Evolutionary conservation across 2,329 filamentous ascomycete species (phyloP), one percentile per base, ranked within the genome.

Genomic region (Apiospora rasikravindrae): DNA sequence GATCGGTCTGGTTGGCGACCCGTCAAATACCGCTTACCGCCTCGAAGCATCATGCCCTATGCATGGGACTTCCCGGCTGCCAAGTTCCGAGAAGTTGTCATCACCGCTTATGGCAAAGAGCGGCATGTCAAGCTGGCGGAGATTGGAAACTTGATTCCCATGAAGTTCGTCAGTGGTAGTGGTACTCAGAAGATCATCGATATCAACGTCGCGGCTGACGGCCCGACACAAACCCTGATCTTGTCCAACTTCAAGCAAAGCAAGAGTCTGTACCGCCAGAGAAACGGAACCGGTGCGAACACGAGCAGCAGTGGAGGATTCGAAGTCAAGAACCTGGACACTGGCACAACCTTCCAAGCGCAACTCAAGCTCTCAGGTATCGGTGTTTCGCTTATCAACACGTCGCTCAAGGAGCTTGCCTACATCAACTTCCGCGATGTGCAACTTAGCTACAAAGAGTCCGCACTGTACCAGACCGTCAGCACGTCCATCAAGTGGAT

Each of bases 1-100:
- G 94, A 98, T 78, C 87, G 91, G 71, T 95, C 94, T 70, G 94
- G 94, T 4, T 99, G 96, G 94, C 93, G 94, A 75, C 95, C 95
- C 2, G 94, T 99, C 74, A 89, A 94, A 70, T 99, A 99, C 83
- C 92, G 96, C 44, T 86, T 99, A 42, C 97, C 97, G 2, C 92
- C 96, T 16, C 89, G 96, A 73, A 98, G 96, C 82, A 98, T 99
- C 82, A 99, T 99, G 96, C 96, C 97, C 0, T 99, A 99, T 79
- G 96, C 96, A 1, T 99, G 96, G 96, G 97, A 99, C 80, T 99
- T 98, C 83, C 97, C 96, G 0, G 96, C 96, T 1, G 95, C 95
- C n/a, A 98, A 97, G 84, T 93, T 94, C 83, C 97, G 96, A 78
- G 96, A 98, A 80, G 89, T 99, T 51, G 91, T 98, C 69, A 90